Base-by-base conservation (phyloP, 1,284 basidiomycete species). In the Takashimella koratensis region DNA sequence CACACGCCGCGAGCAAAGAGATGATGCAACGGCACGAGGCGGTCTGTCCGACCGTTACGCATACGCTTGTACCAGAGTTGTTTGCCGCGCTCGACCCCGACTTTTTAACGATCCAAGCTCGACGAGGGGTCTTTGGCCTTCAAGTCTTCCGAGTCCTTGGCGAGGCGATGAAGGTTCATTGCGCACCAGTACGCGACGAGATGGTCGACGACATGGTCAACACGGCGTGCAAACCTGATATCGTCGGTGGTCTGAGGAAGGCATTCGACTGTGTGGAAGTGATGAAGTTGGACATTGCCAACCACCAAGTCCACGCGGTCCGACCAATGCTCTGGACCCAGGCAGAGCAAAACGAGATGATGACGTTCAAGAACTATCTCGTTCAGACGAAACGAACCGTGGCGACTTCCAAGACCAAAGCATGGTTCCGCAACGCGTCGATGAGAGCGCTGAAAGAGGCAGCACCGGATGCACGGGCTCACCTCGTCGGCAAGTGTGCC, bases 281-380 rank as follows among this genome's bases (percentile, higher is more conserved):
- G 62, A 95, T 96, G 92, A 94, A 94, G 80, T 81, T 96, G 65
- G 92, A 96, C 74, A 91, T 95, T 62, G 91, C 92, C 40, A 96
- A 96, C 71, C 92, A 95, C 76, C 92, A 95, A 77, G 82, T 95
- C 20, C 87, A 92, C 70, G 86, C 88, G 25, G 81, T 93, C 16
- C 86, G 90, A 52, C 88, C 90, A 16, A 90, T 86, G 76, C 82
- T 96, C 56, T 82, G 90, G 63, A 84, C 86, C 57, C 86, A 86
- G 30, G 87, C 91, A 0, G 84, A 85, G 40, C 83, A 86, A 45
- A 90, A 90, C 66, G 91, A 95, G 75, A 81, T 86, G 60, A 83
- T 84, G 62, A 85, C 85, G 53, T 90, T 94, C 49, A 77, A 77
- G 53, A 64, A 74, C 43, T 62, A 71, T 19, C 62, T 73, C 52